phyloP scores from a whole-genome alignment of 2,329 filamentous ascomycete species.

The Cercospora brassicicola region DNA sequence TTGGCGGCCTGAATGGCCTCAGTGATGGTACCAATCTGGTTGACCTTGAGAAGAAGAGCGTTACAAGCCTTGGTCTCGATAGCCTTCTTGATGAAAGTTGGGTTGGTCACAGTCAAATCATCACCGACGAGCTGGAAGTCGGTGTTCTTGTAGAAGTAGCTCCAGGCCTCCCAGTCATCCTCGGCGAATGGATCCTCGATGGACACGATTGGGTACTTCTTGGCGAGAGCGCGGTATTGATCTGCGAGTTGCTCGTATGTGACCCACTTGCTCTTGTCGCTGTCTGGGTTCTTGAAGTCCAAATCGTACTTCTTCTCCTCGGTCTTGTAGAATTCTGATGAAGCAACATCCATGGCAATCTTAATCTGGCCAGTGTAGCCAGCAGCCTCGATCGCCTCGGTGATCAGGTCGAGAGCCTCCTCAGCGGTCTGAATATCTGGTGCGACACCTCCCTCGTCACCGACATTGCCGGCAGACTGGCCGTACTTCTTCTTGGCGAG shows the following conservation, averaged over 20 bases:
- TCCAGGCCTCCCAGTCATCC: constrained; percentile 99
- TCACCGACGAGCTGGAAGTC: constrained; percentile 98
- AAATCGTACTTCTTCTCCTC: constrained; percentile 99
- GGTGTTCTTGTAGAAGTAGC: constrained; percentile 99
- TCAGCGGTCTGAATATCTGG: constrained; percentile 97
- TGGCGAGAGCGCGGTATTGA: constrained; percentile 75
- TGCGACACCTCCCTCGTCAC: constrained; percentile 98
- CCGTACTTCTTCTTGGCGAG: constrained; percentile 99
- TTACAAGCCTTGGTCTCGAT: constrained; percentile 99
- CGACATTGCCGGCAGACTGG: constrained; percentile 97
- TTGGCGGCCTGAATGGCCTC: constrained; percentile 99
- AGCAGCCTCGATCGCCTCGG: constrained; percentile 86
- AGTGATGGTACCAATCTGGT: constrained; percentile 98
- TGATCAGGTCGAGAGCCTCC: constrained; percentile 96
- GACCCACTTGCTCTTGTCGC: constrained; percentile 94
- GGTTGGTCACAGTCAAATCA: constrained; percentile 99
- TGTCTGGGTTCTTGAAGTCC: constrained; percentile 99
- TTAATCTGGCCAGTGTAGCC: constrained; percentile 95
- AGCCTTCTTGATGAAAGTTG: constrained; percentile 97
- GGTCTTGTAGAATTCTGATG: constrained; percentile 97
- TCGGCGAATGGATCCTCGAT: constrained; percentile 99
- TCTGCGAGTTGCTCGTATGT: constrained; percentile 96
- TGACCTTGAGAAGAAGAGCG: constrained; percentile 97
- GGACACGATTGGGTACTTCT: constrained; percentile 97
- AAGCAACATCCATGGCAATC: constrained; percentile 99